These are phyloP conservation scores for Fusarium armeniacum DNA, from an alignment of 2,329 filamentous ascomycete species.

Conservation along the genomic window DNA sequence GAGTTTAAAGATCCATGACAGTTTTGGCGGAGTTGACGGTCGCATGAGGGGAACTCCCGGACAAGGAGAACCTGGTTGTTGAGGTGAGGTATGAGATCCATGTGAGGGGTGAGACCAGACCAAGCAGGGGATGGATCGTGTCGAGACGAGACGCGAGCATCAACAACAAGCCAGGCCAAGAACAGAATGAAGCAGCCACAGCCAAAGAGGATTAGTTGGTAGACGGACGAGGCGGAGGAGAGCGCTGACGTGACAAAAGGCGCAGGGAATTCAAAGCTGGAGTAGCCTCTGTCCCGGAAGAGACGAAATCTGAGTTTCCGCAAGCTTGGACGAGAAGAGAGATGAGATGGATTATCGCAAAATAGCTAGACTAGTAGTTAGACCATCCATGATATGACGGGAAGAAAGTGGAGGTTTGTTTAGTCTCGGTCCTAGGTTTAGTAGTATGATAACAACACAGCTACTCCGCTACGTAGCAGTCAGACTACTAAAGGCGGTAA, in stretches of 20 bases:
- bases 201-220: slow-evolving; percentile 19
- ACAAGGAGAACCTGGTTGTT: slow-evolving; percentile 43
- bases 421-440: background rate
- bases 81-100: slow-evolving; percentile 42
- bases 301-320: slow-evolving; percentile 41
- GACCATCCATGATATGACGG: slow-evolving; percentile 44
- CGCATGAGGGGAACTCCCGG: slow-evolving; percentile 42
- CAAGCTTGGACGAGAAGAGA: slow-evolving; percentile 21
- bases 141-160: slow-evolving; percentile 37
- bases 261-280: slow-evolving; percentile 15
- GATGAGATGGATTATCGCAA: slow-evolving; percentile 10
- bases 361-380: slow-evolving; percentile 7
- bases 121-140: slow-evolving; percentile 34
- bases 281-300: slow-evolving; percentile 23
- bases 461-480: slow-evolving; percentile 3
- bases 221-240: slow-evolving; percentile 8
- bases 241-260: slow-evolving; percentile 17
- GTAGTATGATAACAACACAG: background rate
- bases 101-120: slow-evolving; percentile 45
- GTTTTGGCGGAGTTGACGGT: slow-evolving; percentile 42
- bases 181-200: slow-evolving; percentile 39
- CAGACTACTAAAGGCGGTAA: background rate
- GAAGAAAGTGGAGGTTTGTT: slow-evolving; percentile 20
- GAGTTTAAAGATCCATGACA: slow-evolving; percentile 49
- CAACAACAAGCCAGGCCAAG: slow-evolving; percentile 26